Conservation (phyloP, 805 yeast genomes). For the Wickerhamomyces silvicola region DNA sequence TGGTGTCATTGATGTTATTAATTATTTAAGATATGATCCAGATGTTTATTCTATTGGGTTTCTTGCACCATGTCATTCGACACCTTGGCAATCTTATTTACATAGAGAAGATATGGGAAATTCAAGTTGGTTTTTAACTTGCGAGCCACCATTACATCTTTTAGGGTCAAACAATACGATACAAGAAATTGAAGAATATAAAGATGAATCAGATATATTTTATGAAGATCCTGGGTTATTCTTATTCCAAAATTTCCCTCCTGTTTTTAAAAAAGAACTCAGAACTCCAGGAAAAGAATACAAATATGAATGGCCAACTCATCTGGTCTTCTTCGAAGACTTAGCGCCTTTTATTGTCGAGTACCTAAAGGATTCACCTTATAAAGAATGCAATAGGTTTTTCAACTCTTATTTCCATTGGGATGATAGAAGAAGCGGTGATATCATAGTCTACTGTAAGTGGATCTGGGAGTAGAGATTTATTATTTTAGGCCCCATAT, state of each 20-base stretch:
- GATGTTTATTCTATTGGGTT: slow-evolving; percentile 59
- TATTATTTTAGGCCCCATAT: slow-evolving; percentile 13
- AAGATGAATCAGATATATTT: slow-evolving; percentile 84
- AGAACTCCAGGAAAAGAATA: slow-evolving; percentile 23
- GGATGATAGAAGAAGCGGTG: slow-evolving; percentile 77
- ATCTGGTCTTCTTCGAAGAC: slow-evolving; percentile 65
- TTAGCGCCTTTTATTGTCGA: slow-evolving; percentile 40
- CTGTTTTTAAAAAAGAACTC: slow-evolving; percentile 18
- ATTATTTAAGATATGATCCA: slow-evolving; percentile 38
- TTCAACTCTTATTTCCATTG: slow-evolving; percentile 84
- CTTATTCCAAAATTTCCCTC: slow-evolving; percentile 48
- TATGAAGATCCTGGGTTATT: slow-evolving; percentile 62
- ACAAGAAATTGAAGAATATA: slow-evolving; percentile 39
- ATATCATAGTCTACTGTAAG: slow-evolving; percentile 55
- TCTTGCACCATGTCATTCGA: slow-evolving; percentile 93
- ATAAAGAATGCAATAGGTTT: slow-evolving; percentile 44
- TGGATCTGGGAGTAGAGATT: slow-evolving; percentile 28
- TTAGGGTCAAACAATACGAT: slow-evolving; percentile 24
- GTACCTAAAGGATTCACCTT: slow-evolving; percentile 35
- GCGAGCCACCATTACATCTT: slow-evolving; percentile 76
- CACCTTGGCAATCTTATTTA: slow-evolving; percentile 87
- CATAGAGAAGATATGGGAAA: slow-evolving; percentile 48
- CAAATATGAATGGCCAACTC: slow-evolving; percentile 60
- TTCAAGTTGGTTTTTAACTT: slow-evolving; percentile 71
- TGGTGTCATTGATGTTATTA: slow-evolving; percentile 71